Percentiles rank a stretch among this genome's conserved stretches.
phyloP scores from a whole-genome alignment of 306 rosid genomes.

The Gynostemma pentaphyllum region DNA sequence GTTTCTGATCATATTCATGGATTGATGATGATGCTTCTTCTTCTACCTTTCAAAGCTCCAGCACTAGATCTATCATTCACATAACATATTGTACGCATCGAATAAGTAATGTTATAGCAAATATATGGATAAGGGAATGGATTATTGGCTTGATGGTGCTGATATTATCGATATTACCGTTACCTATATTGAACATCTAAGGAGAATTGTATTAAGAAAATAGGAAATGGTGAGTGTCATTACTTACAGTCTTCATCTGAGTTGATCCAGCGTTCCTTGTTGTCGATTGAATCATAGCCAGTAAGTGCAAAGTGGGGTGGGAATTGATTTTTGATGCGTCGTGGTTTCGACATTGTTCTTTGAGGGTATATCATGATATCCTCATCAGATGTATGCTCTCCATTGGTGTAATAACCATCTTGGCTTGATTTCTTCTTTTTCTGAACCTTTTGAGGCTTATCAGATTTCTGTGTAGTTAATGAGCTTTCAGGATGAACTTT shows the following conservation, averaged over 20 bases:
- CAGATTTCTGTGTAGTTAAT: conserved; percentile 22
- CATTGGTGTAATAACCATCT: conserved; percentile 30
- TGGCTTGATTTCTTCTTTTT: conserved; percentile 33
- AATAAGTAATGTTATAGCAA: neutral
- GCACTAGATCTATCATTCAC: conserved; percentile 49
- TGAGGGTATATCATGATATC: conserved; percentile 35
- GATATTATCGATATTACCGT: neutral
- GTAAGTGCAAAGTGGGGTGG: conserved; percentile 31
- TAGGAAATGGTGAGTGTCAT: neutral
- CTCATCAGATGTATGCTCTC: conserved; percentile 38
- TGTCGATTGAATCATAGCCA: conserved; percentile 44
- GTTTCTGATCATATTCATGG: conserved; percentile 12
- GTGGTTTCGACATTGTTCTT: conserved; percentile 33
- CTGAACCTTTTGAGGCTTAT: conserved; percentile 36
- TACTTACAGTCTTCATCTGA: conserved; percentile 90
- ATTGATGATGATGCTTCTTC: conserved; percentile 16
- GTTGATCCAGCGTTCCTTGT: conserved; percentile 80
- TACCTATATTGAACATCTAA: neutral
- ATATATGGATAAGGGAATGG: neutral
- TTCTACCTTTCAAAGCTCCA: conserved; percentile 60
- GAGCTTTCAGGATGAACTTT: conserved; percentile 79
- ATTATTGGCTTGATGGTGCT: neutral
- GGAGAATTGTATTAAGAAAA: neutral
- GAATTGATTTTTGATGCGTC: conserved; percentile 35
- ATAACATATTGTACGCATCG: conserved; percentile 11